phyloP scores from a whole-genome alignment of 352 stramenopile species.

The Pythium graminicola region DNA sequence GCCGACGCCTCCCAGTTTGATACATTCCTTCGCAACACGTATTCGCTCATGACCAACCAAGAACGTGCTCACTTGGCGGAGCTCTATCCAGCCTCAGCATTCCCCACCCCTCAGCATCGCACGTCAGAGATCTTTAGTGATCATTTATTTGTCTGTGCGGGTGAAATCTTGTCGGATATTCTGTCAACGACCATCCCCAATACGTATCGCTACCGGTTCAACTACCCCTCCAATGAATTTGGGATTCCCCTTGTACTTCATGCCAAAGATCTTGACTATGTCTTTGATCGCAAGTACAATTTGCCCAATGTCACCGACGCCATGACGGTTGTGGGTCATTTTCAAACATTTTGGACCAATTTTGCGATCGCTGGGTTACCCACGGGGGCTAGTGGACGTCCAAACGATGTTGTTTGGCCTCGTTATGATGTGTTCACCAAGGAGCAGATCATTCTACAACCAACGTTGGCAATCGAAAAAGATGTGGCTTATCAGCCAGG shows the following conservation, averaged over 20 bases:
- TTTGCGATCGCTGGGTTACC: slow-evolving; percentile 8
- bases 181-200: not conserved
- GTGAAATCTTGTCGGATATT: not conserved
- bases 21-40: not conserved
- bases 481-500: slow-evolving; percentile 1
- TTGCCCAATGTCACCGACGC: slow-evolving; percentile 1
- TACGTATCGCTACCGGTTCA: slow-evolving; percentile 20
- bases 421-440: not conserved
- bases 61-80: not conserved
- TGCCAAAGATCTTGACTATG: slow-evolving; percentile 9
- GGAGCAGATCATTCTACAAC: slow-evolving; percentile 14
- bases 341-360: slow-evolving; percentile 16
- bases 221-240: not conserved
- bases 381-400: not conserved
- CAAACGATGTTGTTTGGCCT: not conserved
- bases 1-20: slow-evolving; percentile 3
- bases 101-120: slow-evolving; percentile 6
- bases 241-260: slow-evolving; percentile 5
- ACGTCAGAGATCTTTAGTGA: slow-evolving; percentile 1
- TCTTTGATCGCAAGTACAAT: slow-evolving; percentile 8
- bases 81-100: slow-evolving; percentile 1
- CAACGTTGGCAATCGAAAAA: not conserved
- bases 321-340: not conserved
- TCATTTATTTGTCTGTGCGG: not conserved
- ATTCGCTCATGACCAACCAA: not conserved